phyloP scores from a whole-genome alignment of 768 basidiomycete genomes.

The Hericium alpestre region DNA sequence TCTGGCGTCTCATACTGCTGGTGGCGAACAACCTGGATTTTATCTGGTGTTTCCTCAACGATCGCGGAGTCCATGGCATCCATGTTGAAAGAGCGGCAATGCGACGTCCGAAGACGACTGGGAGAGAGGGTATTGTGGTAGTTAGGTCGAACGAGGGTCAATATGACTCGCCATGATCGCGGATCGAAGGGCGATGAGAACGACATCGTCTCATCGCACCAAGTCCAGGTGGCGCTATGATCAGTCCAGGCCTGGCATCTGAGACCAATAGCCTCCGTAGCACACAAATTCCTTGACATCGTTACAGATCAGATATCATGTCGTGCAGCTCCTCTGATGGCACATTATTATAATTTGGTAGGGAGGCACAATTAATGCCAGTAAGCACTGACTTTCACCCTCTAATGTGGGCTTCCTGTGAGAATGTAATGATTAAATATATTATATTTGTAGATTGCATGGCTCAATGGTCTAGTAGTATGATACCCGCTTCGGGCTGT shows the following conservation, averaged over 20 bases:
- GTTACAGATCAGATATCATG: no score
- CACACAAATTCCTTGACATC: no score
- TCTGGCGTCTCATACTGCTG: slow-evolving; percentile 67
- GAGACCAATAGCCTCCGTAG: no score
- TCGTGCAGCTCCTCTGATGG: no score
- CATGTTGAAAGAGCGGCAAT: neutral
- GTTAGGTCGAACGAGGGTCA: neutral
- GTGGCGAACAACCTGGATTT: slow-evolving; percentile 62
- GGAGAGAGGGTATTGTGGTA: neutral
- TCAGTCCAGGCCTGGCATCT: no score
- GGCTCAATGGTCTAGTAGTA: neutral
- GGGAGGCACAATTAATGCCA: no score
- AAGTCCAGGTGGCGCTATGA: no score
- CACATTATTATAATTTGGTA: no score
- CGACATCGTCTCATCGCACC: no score
- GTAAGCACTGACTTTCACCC: no score
- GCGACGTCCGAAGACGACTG: neutral
- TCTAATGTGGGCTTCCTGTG: no score
- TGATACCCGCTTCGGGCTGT: neutral
- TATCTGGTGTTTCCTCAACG: slow-evolving; percentile 37
- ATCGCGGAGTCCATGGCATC: slow-evolving; percentile 10
- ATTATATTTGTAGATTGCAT: neutral
- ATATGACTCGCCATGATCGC: neutral
- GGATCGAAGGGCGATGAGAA: neutral
- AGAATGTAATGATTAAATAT: no score